Evolutionary conservation across 1,284 basidiomycete species (phyloP).

Genomic region (Coniferiporia weirii): DNA sequence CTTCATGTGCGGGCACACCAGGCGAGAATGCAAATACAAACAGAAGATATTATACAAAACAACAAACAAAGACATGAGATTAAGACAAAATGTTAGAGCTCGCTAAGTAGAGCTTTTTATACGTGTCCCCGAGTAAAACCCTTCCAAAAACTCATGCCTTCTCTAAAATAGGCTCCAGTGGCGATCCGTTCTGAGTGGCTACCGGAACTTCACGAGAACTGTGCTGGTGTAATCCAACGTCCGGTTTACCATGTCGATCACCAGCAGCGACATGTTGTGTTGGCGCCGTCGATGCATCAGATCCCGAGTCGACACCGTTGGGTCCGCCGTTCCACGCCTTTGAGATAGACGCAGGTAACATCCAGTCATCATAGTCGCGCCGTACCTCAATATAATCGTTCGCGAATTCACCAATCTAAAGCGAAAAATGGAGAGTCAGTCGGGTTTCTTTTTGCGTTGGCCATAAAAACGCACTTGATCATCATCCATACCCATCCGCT

Average conservation of each 20-base stretch:
- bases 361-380: slow-evolving; percentile 61
- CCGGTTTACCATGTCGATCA: slow-evolving; percentile 43
- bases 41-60: neutral
- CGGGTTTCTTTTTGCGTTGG: neutral
- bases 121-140: neutral
- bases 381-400: slow-evolving; percentile 76
- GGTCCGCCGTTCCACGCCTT: slow-evolving; percentile 19
- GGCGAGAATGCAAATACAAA: neutral
- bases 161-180: slow-evolving; percentile 1
- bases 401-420: slow-evolving; percentile 71
- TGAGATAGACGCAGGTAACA: slow-evolving; percentile 24
- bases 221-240: slow-evolving; percentile 23
- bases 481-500: slow-evolving; percentile 86
- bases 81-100: neutral
- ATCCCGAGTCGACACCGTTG: slow-evolving; percentile 18
- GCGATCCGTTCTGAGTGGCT: neutral
- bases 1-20: too few species aligned
- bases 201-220: neutral
- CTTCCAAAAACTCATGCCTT: neutral
- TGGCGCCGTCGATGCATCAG: slow-evolving; percentile 8
- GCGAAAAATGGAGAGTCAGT: neutral
- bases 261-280: slow-evolving; percentile 33
- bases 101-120: neutral
- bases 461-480: slow-evolving; percentile 52
- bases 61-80: neutral